Evolutionary conservation across 139 green algal genomes (phyloP), one percentile per base, ranked within the genome.

Genomic region (Helicosporidium sp.): DNA sequence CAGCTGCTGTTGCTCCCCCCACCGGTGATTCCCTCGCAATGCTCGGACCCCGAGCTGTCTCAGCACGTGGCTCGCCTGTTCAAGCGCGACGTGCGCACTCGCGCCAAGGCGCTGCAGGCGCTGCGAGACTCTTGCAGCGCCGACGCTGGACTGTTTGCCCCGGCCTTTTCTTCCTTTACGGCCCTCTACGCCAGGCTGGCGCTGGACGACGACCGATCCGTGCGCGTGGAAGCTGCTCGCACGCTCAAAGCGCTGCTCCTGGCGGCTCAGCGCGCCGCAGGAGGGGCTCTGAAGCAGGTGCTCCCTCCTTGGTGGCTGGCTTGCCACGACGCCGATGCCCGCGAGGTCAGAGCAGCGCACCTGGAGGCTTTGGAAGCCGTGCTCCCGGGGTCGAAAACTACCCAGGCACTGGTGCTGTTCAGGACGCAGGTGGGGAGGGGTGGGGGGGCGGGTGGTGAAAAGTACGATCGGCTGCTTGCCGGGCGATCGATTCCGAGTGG

Each of bases 271-370:
- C n/a, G n/a, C n/a, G n/a, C n/a, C n/a, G 19, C 52, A 4, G n/a
- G 43, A 0, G 37, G 48, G 0, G 55, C 66, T 5, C 29, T 85
- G 4, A 43, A 44, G 24, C 33, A 55, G 0, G 45, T 65, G 16
- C 52, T 90, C 49, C 63, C 68, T 8, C 47, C 66, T 10, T 93
- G 81, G n/a, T n/a, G n/a, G n/a, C n/a, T n/a, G n/a, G n/a, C n/a
- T n/a, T n/a, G n/a, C n/a, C n/a, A n/a, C n/a, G n/a, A n/a, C n/a
- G n/a, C n/a, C n/a, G n/a, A n/a, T n/a, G n/a, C n/a, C n/a, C 4
- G 24, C 2, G 82, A 92, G 15, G 69, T 65, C 2, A 75, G 74
- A 12, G 55, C 51, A 1, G 64, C 67, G 4, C 74, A 77, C 1
- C 43, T 53, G 17, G 22, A 36, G 19, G 54, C 62, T 6, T 72